phyloP scores from a whole-genome alignment of 2,329 filamentous ascomycete genomes.

The Aspergillus clavatus region DNA sequence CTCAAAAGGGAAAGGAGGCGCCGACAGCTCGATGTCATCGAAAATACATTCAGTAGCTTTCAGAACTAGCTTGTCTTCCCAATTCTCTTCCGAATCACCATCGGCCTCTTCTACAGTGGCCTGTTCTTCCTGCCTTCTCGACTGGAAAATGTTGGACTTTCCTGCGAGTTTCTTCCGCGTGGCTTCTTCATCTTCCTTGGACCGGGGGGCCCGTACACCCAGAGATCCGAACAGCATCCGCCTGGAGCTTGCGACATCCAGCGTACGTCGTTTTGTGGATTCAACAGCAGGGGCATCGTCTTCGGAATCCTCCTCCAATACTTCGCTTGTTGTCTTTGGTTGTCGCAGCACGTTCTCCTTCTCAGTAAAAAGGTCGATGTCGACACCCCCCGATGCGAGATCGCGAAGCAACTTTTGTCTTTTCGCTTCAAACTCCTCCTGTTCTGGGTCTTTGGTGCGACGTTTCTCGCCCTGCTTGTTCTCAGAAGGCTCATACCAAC shows the following conservation, averaged over 20 bases:
- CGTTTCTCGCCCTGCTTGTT: slow-evolving; percentile 7
- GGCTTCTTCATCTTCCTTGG: slow-evolving; percentile 62
- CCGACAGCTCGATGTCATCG: slow-evolving; percentile 61
- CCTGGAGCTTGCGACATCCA: slow-evolving; percentile 59
- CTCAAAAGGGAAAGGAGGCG: slow-evolving; percentile 83
- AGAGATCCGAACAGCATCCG: slow-evolving; percentile 69
- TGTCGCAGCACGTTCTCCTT: slow-evolving; percentile 29
- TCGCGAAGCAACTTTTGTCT: slow-evolving; percentile 50
- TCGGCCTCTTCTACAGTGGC: slow-evolving; percentile 23
- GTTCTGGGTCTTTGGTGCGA: slow-evolving; percentile 23
- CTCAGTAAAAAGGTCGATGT: slow-evolving; percentile 35
- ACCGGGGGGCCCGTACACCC: slow-evolving; percentile 64
- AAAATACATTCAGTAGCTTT: slow-evolving; percentile 78
- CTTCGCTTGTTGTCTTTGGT: slow-evolving; percentile 3
- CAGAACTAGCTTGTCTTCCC: slow-evolving; percentile 69
- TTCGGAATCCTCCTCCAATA: slow-evolving; percentile 9
- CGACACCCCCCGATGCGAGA: slow-evolving; percentile 50
- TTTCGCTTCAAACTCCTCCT: slow-evolving; percentile 47
- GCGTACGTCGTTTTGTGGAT: slow-evolving; percentile 34
- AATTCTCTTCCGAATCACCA: slow-evolving; percentile 56
- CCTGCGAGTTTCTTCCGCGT: slow-evolving; percentile 58
- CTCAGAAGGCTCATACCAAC: slow-evolving; percentile 20
- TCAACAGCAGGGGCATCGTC: slow-evolving; percentile 12
- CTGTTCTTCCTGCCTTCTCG: slow-evolving; percentile 23
- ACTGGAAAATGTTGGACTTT: slow-evolving; percentile 39